These are phyloP conservation scores for Edaphochlamys debaryana DNA, from an alignment of 139 green algal species.

Conservation along the genomic window DNA sequence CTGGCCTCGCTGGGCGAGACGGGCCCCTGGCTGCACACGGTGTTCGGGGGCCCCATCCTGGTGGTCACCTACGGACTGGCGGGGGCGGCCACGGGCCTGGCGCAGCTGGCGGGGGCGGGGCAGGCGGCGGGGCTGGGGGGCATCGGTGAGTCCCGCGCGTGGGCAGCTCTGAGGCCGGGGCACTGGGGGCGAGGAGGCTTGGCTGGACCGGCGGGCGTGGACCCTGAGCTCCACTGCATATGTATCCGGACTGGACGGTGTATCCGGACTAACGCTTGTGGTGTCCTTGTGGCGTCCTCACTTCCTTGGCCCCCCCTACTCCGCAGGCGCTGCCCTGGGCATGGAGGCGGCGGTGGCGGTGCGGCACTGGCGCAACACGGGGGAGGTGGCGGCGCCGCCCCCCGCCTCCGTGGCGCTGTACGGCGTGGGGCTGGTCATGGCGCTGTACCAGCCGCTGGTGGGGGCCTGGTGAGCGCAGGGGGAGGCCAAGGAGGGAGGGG, in stretches of 20 bases:
- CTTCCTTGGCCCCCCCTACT: neutral
- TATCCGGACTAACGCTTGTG: neutral
- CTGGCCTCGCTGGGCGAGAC: slow-evolving; percentile 25
- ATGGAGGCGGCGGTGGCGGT: slow-evolving; percentile 23
- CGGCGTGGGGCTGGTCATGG: neutral
- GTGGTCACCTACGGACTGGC: slow-evolving; percentile 6
- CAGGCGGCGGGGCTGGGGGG: slow-evolving; percentile 4
- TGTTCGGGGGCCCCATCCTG: slow-evolving; percentile 10
- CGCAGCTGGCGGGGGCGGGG: neutral
- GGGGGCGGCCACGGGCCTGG: neutral
- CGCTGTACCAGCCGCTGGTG: slow-evolving; percentile 30
- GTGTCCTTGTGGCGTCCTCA: neutral
- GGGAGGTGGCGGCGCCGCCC: neutral
- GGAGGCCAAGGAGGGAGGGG: too few relatives aligned
- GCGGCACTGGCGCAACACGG: neutral
- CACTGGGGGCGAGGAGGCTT: too few relatives aligned
- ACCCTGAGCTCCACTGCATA: too few relatives aligned
- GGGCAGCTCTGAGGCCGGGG: too few relatives aligned
- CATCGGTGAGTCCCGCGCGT: slow-evolving; percentile 1
- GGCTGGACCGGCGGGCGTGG: too few relatives aligned
- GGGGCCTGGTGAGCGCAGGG: slow-evolving; percentile 9
- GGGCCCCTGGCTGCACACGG: slow-evolving; percentile 22
- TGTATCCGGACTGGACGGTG: too few relatives aligned
- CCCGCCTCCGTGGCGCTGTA: neutral
- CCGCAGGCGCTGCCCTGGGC: slow-evolving; percentile 16